phyloP scores from a whole-genome alignment of 129 eudicot species.

The Smallanthus sonchifolius region DNA sequence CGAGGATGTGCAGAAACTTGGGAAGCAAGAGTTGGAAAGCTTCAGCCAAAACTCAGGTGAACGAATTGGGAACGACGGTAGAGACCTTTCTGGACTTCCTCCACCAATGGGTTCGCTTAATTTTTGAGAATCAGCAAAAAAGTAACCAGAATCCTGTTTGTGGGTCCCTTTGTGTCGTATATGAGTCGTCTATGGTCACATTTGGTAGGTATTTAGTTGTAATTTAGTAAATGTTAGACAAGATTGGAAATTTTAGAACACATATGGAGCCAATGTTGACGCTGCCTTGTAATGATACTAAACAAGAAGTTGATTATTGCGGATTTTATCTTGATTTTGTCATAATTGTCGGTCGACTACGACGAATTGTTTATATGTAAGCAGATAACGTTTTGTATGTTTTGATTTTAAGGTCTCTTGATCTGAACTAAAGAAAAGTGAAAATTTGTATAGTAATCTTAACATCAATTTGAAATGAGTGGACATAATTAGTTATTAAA shows the following conservation, averaged over 20 bases:
- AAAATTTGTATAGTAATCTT: too few relatives aligned
- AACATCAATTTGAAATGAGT: too few relatives aligned
- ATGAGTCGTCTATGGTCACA: constrained; percentile 1
- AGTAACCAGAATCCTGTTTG: background rate
- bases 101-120: constrained; percentile 63
- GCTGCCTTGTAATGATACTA: background rate
- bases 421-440: too few relatives aligned
- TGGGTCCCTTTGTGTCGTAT: background rate
- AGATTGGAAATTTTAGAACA: constrained; percentile 24
- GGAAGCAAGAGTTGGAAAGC: constrained; percentile 60
- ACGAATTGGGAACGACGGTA: constrained; percentile 35
- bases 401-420: too few relatives aligned
- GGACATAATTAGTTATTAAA: too few relatives aligned
- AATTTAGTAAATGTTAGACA: constrained; percentile 28
- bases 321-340: too few relatives aligned
- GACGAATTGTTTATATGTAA: too few relatives aligned
- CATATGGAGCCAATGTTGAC: constrained; percentile 17
- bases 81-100: constrained; percentile 43
- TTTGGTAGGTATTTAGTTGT: constrained; percentile 13
- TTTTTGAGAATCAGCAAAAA: constrained; percentile 29
- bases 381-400: too few relatives aligned
- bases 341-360: too few relatives aligned
- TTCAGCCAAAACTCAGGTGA: constrained; percentile 27
- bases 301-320: too few relatives aligned
- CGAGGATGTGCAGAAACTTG: constrained; percentile 68